Evolutionary conservation across 1,284 basidiomycete species (phyloP).

Genomic region (Puccinia brachypodii): DNA sequence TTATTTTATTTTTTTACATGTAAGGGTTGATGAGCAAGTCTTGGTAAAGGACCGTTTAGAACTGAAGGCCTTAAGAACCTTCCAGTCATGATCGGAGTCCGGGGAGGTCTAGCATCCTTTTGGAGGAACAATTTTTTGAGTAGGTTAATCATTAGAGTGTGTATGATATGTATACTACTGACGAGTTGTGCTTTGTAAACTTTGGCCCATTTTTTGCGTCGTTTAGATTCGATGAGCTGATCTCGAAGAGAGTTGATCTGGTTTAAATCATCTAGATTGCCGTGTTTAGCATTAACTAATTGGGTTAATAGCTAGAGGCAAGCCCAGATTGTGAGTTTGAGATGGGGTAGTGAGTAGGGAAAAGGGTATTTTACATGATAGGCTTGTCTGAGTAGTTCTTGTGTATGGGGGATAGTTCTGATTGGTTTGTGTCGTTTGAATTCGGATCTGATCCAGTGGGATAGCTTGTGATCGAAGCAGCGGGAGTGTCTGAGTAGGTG

Average conservation of each 20-base stretch:
- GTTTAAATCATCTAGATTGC: background rate
- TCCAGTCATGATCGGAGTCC: constrained; percentile 40
- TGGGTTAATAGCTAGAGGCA: constrained; percentile 3
- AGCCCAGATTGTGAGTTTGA: background rate
- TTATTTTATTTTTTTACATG: background rate
- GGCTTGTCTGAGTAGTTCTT: constrained; percentile 20
- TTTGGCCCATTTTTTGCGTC: constrained; percentile 2
- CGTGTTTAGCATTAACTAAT: background rate
- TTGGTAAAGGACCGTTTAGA: constrained; percentile 26
- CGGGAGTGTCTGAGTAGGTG: background rate
- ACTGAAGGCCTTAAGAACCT: constrained; percentile 20
- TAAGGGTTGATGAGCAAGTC: constrained; percentile 38
- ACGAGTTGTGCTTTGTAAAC: background rate
- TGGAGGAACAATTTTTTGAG: too few relatives aligned
- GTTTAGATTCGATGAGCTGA: background rate
- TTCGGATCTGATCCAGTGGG: constrained; percentile 19
- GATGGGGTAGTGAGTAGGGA: too few relatives aligned
- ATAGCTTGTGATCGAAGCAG: background rate
- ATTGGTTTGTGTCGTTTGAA: background rate
- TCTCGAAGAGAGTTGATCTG: background rate
- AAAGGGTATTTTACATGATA: background rate
- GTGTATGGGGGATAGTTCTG: constrained; percentile 7
- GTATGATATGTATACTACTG: too few relatives aligned
- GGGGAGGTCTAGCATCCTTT: background rate
- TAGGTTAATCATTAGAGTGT: too few relatives aligned